Evolutionary conservation across 2,329 filamentous ascomycete genomes (phyloP).

Genomic region (Cordyceps fumosorosea): DNA sequence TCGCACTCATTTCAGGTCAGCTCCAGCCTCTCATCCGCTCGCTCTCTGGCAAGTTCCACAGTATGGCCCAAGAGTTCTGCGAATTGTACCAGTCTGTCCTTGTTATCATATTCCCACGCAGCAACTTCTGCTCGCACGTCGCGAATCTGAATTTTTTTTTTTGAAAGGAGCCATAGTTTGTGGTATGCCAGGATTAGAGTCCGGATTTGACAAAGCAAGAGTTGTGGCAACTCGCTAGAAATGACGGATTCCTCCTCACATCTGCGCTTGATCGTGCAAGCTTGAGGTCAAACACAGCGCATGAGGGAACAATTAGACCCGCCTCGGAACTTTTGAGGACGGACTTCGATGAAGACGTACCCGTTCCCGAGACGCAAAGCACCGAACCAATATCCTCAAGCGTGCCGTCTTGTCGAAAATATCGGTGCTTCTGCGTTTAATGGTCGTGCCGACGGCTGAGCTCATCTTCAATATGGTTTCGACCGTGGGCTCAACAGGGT

Average conservation of each 20-base stretch:
- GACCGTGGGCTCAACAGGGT: conserved; percentile 46
- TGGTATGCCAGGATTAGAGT: background rate
- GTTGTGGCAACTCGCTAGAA: background rate
- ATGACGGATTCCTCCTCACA: background rate
- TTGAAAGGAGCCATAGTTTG: background rate
- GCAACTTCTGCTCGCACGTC: background rate
- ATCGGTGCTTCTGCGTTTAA: no score
- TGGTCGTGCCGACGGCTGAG: no score
- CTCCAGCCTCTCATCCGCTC: background rate
- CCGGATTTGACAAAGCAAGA: background rate
- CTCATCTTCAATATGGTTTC: conserved; percentile 27
- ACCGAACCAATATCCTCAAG: background rate
- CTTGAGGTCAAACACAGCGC: background rate
- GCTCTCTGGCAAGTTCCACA: background rate
- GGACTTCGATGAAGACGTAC: background rate
- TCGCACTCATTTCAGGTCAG: background rate
- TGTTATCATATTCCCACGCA: background rate
- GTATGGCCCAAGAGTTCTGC: background rate
- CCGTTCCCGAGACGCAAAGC: background rate
- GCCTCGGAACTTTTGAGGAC: background rate
- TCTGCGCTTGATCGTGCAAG: background rate
- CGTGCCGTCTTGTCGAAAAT: no score
- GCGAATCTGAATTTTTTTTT: background rate
- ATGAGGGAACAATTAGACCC: background rate
- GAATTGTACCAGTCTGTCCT: background rate